Conservation (phyloP, 345 rosid species). For the Citrus australasica region DNA sequence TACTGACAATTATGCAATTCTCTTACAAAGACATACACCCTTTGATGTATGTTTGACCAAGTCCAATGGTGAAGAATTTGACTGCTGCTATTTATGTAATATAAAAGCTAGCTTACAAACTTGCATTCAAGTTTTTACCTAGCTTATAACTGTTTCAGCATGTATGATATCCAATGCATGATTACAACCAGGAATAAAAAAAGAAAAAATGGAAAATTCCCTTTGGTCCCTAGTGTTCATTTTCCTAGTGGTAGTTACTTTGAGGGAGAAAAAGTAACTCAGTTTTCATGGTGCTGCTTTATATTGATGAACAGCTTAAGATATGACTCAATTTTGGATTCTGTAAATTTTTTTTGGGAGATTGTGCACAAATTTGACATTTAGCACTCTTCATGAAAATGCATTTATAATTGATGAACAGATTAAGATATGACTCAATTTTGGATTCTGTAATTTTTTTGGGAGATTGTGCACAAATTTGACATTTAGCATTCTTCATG, state of each 20-base stretch:
- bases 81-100: background rate
- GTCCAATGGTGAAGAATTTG: background rate
- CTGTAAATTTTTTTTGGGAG: background rate
- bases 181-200: background rate
- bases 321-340: background rate
- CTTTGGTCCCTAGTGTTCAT: background rate
- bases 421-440: background rate
- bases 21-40: background rate
- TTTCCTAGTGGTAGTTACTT: background rate
- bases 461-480: background rate
- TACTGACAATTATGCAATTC: background rate
- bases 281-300: background rate
- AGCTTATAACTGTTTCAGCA: background rate
- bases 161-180: background rate
- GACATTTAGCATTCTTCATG: background rate
- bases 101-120: background rate
- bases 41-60: background rate
- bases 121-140: background rate
- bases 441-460: background rate
- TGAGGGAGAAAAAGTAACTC: background rate
- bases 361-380: background rate
- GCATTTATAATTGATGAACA: too few relatives aligned
- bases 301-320: background rate
- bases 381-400: too few relatives aligned
- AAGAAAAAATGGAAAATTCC: background rate